Evolutionary conservation across 139 green algal genomes (phyloP).

Genomic region (Chlamydomonas incerta): DNA sequence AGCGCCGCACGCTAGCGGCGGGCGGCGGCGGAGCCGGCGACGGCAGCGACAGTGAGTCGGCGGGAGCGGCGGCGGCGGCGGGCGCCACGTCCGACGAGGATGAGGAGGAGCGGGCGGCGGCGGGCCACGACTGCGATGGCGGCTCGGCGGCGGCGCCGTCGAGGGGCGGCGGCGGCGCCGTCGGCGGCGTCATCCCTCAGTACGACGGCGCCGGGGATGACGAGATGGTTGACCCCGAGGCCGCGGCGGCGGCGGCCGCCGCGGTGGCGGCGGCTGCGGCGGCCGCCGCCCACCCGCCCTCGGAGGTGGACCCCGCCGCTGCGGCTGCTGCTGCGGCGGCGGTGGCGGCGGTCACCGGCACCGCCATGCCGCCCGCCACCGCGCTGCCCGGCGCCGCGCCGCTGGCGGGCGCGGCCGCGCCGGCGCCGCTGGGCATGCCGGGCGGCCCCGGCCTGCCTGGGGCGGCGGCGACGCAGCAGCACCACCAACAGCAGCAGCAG

Average conservation of each 20-base stretch:
- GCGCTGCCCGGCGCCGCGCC: not conserved
- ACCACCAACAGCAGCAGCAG: not conserved
- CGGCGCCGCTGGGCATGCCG: not conserved
- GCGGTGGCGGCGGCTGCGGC: not conserved
- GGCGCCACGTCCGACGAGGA: no score
- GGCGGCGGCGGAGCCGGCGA: no score
- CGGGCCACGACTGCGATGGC: no score
- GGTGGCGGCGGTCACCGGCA: not conserved
- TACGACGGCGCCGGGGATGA: slow-evolving; percentile 28
- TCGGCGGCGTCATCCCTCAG: not conserved
- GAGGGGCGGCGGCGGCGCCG: not conserved
- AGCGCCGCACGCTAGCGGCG: no score
- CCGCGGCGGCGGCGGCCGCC: not conserved
- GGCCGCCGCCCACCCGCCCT: not conserved
- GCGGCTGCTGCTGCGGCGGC: not conserved
- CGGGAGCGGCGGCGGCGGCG: no score
- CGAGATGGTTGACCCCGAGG: not conserved
- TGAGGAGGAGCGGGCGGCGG: no score
- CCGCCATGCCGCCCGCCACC: no score
- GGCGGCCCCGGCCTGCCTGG: not conserved
- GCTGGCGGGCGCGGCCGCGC: not conserved
- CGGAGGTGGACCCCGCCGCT: not conserved
- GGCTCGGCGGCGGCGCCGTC: not conserved
- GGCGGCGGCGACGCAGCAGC: not conserved
- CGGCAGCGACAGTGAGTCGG: not conserved